phyloP scores from a whole-genome alignment of 1,284 basidiomycete genomes.

The Ustilago sp. region DNA sequence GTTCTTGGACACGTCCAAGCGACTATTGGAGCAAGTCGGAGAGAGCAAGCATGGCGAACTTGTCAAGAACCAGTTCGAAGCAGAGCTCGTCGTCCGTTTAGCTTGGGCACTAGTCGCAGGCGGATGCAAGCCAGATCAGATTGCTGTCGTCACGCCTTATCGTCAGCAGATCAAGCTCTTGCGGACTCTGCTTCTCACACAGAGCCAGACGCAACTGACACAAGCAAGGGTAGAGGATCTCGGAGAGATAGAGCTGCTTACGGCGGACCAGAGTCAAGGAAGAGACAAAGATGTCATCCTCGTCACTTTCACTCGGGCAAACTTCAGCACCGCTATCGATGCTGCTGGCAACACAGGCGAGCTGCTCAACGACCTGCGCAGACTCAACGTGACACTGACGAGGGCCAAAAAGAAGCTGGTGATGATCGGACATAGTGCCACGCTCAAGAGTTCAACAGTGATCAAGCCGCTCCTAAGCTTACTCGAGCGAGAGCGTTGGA shows the following conservation, averaged over 20 bases:
- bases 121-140: slow-evolving; percentile 78
- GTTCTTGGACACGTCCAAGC: slow-evolving; percentile 87
- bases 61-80: slow-evolving; percentile 82
- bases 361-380: slow-evolving; percentile 57
- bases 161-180: slow-evolving; percentile 93
- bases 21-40: slow-evolving; percentile 79
- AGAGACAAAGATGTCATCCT: slow-evolving; percentile 75
- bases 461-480: slow-evolving; percentile 17
- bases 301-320: slow-evolving; percentile 61
- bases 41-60: slow-evolving; percentile 68
- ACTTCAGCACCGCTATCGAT: slow-evolving; percentile 7
- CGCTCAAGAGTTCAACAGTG: slow-evolving; percentile 25
- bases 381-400: slow-evolving; percentile 65
- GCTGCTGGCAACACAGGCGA: slow-evolving; percentile 39
- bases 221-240: not conserved
- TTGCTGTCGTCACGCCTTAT: slow-evolving; percentile 91
- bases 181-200: slow-evolving; percentile 69
- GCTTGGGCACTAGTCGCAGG: slow-evolving; percentile 76
- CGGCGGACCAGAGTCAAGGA: slow-evolving; percentile 94
- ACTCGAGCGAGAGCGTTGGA: slow-evolving; percentile 8
- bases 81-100: slow-evolving; percentile 75
- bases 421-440: slow-evolving; percentile 52
- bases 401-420: slow-evolving; percentile 73
- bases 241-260: slow-evolving; percentile 81
- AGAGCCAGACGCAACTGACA: not conserved